Evolutionary conservation across 2,329 filamentous ascomycete genomes (phyloP).

Genomic region (Aphanocladium album): DNA sequence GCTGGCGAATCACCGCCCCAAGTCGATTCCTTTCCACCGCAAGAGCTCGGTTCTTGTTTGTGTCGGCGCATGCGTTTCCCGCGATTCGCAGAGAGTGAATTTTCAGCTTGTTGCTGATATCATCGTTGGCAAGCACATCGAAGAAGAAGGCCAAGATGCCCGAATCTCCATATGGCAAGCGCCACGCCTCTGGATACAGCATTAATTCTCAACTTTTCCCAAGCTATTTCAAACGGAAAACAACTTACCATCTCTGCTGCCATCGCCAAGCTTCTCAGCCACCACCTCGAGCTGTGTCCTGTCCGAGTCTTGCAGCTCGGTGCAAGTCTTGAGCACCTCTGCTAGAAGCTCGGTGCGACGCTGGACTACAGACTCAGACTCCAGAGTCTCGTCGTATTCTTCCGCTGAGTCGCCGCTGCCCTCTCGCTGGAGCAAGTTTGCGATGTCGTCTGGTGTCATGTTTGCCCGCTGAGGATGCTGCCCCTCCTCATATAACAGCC

Average conservation of each 20-base stretch:
- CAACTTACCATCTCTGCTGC: constrained; percentile 50
- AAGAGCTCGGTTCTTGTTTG: constrained; percentile 55
- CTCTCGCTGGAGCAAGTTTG: constrained; percentile 30
- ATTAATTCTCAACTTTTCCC: constrained; percentile 14
- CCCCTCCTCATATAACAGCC: background rate
- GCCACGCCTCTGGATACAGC: constrained; percentile 43
- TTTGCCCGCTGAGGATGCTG: background rate
- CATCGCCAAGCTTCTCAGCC: constrained; percentile 50
- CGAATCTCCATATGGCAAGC: constrained; percentile 51
- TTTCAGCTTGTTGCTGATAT: constrained; percentile 38
- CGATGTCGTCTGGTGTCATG: constrained; percentile 35
- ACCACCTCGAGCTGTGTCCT: constrained; percentile 39
- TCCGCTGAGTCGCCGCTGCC: constrained; percentile 24
- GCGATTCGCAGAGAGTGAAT: constrained; percentile 53
- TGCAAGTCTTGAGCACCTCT: constrained; percentile 34
- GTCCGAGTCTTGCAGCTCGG: constrained; percentile 36
- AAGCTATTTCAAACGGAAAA: background rate
- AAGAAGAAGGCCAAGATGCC: constrained; percentile 55
- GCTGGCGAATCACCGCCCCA: constrained; percentile 40
- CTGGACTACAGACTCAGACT: constrained; percentile 19
- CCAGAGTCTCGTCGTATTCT: constrained; percentile 23
- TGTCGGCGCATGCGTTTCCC: constrained; percentile 60
- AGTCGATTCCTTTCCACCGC: constrained; percentile 48
- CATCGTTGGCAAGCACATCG: constrained; percentile 35
- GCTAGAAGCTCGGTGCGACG: constrained; percentile 29